Evolutionary conservation across 2,329 filamentous ascomycete genomes (phyloP), one percentile per base, ranked within the genome.

Genomic region (Teratosphaeria destructans): DNA sequence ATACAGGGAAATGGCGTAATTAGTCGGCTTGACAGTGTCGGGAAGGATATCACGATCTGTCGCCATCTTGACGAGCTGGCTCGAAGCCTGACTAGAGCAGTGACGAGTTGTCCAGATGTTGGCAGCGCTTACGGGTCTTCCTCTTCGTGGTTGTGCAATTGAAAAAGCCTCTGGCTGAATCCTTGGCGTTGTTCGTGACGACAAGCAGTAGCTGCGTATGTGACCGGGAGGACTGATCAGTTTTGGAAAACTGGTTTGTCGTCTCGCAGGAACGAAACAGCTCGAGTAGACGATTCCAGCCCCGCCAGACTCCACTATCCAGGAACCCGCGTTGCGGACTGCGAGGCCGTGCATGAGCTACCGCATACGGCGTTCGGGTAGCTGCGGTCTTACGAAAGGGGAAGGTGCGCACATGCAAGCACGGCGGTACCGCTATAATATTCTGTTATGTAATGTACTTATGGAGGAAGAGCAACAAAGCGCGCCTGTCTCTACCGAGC

Each of bases 1-100:
- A 71, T 81, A 85, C 67, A 99, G 82, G 59, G 87, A 90, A 65
- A 99, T 80, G 69, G 84, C 80, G 77, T 99, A 99, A 78, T 97
- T 90, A 63, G 81, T 78, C 2, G 94, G 91, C 77, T 90, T 93
- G 72, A 93, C 85, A 71, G 74, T 74, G 61, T 73, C 68, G 10
- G 77, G 74, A 54, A 79, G 73, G 59, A 78, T 73, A 60, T 79
- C 77, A 61, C 77, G 71, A 63, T 79, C 77, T 27, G 75, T 12
- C 2, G 34, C 75, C 76, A 78, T 79, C 65, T 64, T 72, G 65
- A 71, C 57, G 35, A 71, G 62, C 16, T 60, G 66, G 62, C 71
- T 73, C 16, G 70, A 70, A 23, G 70, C 69, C 61, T 66, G 59
- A 59, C 62, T 67, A 10, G 68, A 71, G 63, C 69, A 72, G 49